Base-by-base conservation (phyloP, 1,284 basidiomycete species). In the Trichosporon coremiiforme region DNA sequence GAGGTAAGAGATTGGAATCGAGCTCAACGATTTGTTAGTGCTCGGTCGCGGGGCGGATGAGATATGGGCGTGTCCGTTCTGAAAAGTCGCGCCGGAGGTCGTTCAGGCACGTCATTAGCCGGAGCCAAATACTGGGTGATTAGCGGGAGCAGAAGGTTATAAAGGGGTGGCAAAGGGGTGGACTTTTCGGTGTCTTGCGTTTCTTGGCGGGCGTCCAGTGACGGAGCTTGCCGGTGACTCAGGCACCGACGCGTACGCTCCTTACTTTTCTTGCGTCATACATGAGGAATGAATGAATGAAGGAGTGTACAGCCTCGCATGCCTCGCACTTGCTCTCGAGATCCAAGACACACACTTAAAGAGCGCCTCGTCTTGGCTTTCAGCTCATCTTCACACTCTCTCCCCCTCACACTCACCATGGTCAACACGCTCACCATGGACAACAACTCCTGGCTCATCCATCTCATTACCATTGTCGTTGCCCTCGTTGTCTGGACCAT, bases 241-340 rank as follows among this genome's bases (percentile, higher is more conserved):
- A 53, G 50, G 50, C 50, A 53, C 50, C 50, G 20, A 53, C 50
- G 41, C 41, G 41, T 45, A 45, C 41, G 41, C 41, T n/a, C 41
- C 41, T 45, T 25, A 17, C n/a, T 53, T 53, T 53, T 25, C 50
- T 53, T 53, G 50, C 50, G 50, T 53, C 50, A 53, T 53, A 22
- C 7, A 25, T 10, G 50, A 53, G 50, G 50, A 25, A 20, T 53
- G 50, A 53, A 53, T 53, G 41, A 13, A 10, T 15, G 17, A 15
- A 53, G 20, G 4, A 12, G 50, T 53, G 50, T 22, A 25, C 20
- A 53, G 50, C 50, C 50, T 53, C 50, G 47, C n/a, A 17, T 6
- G n/a, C n/a, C 7, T 20, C 17, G 15, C 50, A 10, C 10, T 17
- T 25, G 47, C 47, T 50, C 47, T 15, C 4, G 50, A 22, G 22